Conservation (phyloP, 352 stramenopile species). For the Phytophthora idaei region DNA sequence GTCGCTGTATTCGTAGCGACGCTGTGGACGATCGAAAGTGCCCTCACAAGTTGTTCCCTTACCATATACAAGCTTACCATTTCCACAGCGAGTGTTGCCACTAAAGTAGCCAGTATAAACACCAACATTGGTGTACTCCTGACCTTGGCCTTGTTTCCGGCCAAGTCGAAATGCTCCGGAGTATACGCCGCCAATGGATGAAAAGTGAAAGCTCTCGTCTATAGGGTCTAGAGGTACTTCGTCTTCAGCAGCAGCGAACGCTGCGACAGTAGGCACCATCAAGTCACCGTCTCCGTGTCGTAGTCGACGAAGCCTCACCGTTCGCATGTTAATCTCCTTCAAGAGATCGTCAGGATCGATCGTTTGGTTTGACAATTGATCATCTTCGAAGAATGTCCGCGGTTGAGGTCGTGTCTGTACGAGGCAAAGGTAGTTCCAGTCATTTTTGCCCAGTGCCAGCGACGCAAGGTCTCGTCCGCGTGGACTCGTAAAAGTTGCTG, state of each 20-base stretch:
- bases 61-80: slow-evolving; percentile 61
- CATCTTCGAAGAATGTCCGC: slow-evolving; percentile 61
- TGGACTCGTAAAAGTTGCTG: slow-evolving; percentile 53
- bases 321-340: slow-evolving; percentile 73
- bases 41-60: slow-evolving; percentile 56
- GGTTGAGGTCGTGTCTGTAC: slow-evolving; percentile 61
- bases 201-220: slow-evolving; percentile 72
- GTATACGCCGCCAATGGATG: slow-evolving; percentile 67
- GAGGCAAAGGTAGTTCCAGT: slow-evolving; percentile 4
- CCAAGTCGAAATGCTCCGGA: slow-evolving; percentile 53
- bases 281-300: slow-evolving; percentile 59
- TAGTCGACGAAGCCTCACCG: slow-evolving; percentile 55
- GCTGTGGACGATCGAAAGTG: slow-evolving; percentile 51
- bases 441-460: slow-evolving; percentile 41
- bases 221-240: slow-evolving; percentile 38
- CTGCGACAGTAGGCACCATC: slow-evolving; percentile 31
- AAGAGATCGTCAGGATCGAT: slow-evolving; percentile 53
- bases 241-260: slow-evolving; percentile 17
- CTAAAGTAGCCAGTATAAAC: slow-evolving; percentile 70
- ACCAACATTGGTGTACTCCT: slow-evolving; percentile 68
- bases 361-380: slow-evolving; percentile 52
- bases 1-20: slow-evolving; percentile 51
- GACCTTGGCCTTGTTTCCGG: slow-evolving; percentile 55
- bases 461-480: slow-evolving; percentile 51
- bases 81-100: slow-evolving; percentile 45